phyloP scores from a whole-genome alignment of 768 basidiomycete genomes.

The button mushroom (Agaricus bisporus) region DNA sequence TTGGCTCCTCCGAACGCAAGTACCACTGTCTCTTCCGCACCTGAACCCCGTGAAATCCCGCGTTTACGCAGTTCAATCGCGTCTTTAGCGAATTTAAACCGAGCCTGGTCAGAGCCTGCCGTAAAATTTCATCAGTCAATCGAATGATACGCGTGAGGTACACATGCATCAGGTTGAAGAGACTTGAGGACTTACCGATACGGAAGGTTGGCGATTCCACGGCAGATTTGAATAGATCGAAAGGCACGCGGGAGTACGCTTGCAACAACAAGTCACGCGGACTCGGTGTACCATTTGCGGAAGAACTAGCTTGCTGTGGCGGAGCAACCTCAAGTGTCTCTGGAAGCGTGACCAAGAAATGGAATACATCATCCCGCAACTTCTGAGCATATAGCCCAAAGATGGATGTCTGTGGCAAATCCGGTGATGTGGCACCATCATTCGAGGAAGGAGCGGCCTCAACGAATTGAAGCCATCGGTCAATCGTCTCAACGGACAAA shows the following conservation, averaged over 20 bases:
- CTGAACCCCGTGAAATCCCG: conserved; percentile 62
- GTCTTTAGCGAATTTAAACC: conserved; percentile 91
- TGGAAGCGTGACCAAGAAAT: conserved; percentile 74
- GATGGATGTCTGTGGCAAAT: conserved; percentile 46
- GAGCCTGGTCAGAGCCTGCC: conserved; percentile 73
- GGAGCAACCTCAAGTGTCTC: conserved; percentile 50
- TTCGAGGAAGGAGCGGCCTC: conserved; percentile 43
- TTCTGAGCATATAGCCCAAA: conserved; percentile 75
- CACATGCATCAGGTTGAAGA: background rate
- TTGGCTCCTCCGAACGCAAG: conserved; percentile 77
- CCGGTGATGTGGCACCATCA: conserved; percentile 49
- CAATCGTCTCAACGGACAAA: conserved; percentile 69
- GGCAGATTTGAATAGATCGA: conserved; percentile 81
- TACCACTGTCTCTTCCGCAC: conserved; percentile 87
- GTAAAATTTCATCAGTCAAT: background rate
- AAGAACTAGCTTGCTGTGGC: conserved; percentile 29
- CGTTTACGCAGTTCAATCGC: conserved; percentile 80
- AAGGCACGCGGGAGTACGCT: conserved; percentile 75
- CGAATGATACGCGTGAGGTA: background rate
- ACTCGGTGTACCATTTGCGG: conserved; percentile 26
- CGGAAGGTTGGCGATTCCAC: conserved; percentile 76
- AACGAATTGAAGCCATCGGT: conserved; percentile 73
- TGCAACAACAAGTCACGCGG: conserved; percentile 69
- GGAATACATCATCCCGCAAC: conserved; percentile 71
- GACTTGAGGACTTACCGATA: conserved; percentile 49